Base-by-base conservation (phyloP, 495 filamentous ascomycete genomes). In the Hypomontagnella monticulosa region DNA sequence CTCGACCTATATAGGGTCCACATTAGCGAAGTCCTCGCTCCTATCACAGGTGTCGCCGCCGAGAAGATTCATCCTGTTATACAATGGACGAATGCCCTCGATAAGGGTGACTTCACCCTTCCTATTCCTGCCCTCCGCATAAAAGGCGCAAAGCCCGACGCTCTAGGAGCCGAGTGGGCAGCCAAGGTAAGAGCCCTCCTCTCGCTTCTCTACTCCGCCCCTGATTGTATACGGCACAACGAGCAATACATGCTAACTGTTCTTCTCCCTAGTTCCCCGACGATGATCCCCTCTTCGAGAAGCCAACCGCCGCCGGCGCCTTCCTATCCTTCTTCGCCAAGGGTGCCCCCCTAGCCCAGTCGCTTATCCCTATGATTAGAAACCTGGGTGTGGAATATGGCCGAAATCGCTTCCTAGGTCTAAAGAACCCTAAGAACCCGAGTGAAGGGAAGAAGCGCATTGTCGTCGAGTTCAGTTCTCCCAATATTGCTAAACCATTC, bases 1-100 rank as follows among this genome's bases (percentile, higher is more conserved):
- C 82, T 93, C 57, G 94, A 99, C 74, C 80, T 96, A 60, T 98
- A 94, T 82, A 85, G 95, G 38, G 85, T 89, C 49, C 91, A 96
- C 64, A 88, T 97, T 63, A 84, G 91, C 54, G 82, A 90, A 42
- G 81, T 89, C 32, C 80, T 99, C 30, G 82, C 84, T n/a, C 79
- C 84, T n/a, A 83, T 90, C 48, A 87, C 89, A 15, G 90, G 86
- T 8, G 88, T 94, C 48, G 90, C 94, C 43, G 69, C 86, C 2
- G 82, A 82, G 47, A 85, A 93, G 73, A 91, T 99, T 71, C 96
- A 91, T 70, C 80, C 88, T 15, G 85, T 87, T 27, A 77, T 98
- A 33, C 80, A 86, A 71, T 97, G 92, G 92, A 97, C 94, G 11
- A 82, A 84, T 63, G 87, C 87, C 46, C 79, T 96, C 23, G 93